phyloP scores from a whole-genome alignment of 2,329 filamentous ascomycete species.

The Periconia digitata region DNA sequence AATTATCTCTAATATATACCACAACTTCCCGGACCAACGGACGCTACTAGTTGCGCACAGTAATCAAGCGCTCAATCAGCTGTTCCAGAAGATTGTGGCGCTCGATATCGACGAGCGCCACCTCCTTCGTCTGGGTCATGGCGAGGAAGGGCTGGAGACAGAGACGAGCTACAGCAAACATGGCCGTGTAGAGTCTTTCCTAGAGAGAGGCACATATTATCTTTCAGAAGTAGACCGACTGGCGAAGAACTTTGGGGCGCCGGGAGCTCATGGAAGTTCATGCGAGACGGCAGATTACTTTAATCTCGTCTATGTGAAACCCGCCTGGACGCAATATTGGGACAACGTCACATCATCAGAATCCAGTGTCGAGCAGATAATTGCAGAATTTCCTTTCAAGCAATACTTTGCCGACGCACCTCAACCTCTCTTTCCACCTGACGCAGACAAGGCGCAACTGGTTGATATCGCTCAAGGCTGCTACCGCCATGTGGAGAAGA shows the following conservation, averaged over 20 bases:
- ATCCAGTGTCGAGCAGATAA: conserved; percentile 62
- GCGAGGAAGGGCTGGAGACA: conserved; percentile 89
- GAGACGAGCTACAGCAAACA: conserved; percentile 90
- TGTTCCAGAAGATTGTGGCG: conserved; percentile 97
- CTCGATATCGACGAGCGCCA: conserved; percentile 95
- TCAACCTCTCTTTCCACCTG: conserved; percentile 76
- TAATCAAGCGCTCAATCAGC: conserved; percentile 95
- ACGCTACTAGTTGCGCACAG: conserved; percentile 94
- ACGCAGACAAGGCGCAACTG: conserved; percentile 65
- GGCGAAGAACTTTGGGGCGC: conserved; percentile 79
- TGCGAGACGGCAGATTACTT: conserved; percentile 98
- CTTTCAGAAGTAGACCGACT: conserved; percentile 83
- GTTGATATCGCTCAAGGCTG: conserved; percentile 81
- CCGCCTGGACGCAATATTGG: conserved; percentile 84
- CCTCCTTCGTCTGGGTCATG: conserved; percentile 86
- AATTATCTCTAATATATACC: conserved; percentile 98
- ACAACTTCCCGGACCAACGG: conserved; percentile 92
- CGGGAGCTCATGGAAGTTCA: conserved; percentile 92
- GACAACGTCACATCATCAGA: conserved; percentile 62
- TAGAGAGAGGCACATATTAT: conserved; percentile 80
- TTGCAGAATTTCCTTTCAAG: conserved; percentile 82
- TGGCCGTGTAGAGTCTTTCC: conserved; percentile 90
- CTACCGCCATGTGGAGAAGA: conserved; percentile 82
- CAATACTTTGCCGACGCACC: conserved; percentile 84
- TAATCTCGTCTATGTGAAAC: conserved; percentile 85